Conservation (phyloP, 306 rosid genomes). For the Ziziphus jujuba region DNA sequence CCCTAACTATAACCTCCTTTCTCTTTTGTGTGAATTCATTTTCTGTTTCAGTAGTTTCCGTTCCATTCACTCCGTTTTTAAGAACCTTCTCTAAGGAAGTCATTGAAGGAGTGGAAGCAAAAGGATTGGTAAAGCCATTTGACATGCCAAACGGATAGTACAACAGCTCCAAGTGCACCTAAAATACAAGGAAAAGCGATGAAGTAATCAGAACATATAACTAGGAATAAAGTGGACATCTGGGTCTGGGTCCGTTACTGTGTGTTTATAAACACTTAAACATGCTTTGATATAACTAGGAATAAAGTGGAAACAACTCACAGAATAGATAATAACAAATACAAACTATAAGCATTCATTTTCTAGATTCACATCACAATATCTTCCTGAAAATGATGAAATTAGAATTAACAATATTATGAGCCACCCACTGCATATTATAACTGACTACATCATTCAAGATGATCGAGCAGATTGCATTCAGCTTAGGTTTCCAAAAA, state of each 20-base stretch:
- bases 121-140: constrained; percentile 75
- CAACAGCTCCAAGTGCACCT: constrained; percentile 95
- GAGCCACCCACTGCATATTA: background rate
- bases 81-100: constrained; percentile 88
- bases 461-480: background rate
- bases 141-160: constrained; percentile 82
- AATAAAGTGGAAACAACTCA: too few species aligned
- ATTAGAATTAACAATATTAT: too few species aligned
- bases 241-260: too few species aligned
- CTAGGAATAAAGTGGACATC: too few species aligned
- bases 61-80: constrained; percentile 59
- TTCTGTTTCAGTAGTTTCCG: constrained; percentile 58
- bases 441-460: background rate
- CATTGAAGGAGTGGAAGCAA: constrained; percentile 56
- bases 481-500: background rate
- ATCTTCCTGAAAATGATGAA: too few species aligned
- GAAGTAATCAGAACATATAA: constrained; percentile 11
- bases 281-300: too few species aligned
- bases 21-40: constrained; percentile 58
- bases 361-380: too few species aligned
- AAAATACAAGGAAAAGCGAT: constrained; percentile 18
- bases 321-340: too few species aligned
- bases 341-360: too few species aligned
- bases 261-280: too few species aligned
- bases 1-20: constrained; percentile 86